Percentiles rank a stretch among this genome's conserved stretches.
Conservation (phyloP, 192 early-diverging fungal species). For the Backusella mclennaniae region DNA sequence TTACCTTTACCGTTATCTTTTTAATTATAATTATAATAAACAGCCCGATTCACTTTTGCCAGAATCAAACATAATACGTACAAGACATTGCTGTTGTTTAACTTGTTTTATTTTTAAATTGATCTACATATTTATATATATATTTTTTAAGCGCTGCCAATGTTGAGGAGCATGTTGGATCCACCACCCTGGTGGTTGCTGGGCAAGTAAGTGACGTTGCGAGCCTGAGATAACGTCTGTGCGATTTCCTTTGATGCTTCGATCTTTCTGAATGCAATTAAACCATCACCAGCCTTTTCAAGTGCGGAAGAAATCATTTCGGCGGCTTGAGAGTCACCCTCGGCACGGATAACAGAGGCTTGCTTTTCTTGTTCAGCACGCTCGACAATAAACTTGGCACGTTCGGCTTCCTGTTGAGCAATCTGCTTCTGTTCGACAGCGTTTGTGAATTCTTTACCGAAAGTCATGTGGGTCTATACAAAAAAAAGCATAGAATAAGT, state of each 20-base stretch:
- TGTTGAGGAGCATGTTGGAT: constrained; percentile 76
- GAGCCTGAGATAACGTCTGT: constrained; percentile 72
- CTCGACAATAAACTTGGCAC: constrained; percentile 97
- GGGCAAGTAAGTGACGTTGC: constrained; percentile 93
- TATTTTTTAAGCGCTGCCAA: constrained; percentile 29
- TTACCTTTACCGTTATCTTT: neutral
- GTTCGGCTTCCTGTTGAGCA: constrained; percentile 99
- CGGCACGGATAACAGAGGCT: constrained; percentile 94
- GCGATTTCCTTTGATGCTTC: constrained; percentile 98
- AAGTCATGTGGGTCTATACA: constrained; percentile 93
- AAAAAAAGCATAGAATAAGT: neutral
- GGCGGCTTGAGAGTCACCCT: constrained; percentile 95
- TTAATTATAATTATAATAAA: constrained; percentile 4
- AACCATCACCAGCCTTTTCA: constrained; percentile 87
- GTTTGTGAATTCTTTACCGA: constrained; percentile 98
- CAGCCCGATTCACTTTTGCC: too few species aligned
- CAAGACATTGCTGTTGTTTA: neutral
- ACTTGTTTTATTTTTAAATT: neutral
- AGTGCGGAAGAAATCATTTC: constrained; percentile 87
- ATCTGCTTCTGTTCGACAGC: constrained; percentile 99
- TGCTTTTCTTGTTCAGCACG: constrained; percentile 96
- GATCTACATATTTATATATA: constrained; percentile 2
- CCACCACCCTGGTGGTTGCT: constrained; percentile 46
- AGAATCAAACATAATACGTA: too few species aligned
- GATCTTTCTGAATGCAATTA: constrained; percentile 94